Percentiles rank a stretch among this genome's conserved stretches.
Conservation (phyloP, 1,139 yeast species). For the Debaryomyces psychrophilus region DNA sequence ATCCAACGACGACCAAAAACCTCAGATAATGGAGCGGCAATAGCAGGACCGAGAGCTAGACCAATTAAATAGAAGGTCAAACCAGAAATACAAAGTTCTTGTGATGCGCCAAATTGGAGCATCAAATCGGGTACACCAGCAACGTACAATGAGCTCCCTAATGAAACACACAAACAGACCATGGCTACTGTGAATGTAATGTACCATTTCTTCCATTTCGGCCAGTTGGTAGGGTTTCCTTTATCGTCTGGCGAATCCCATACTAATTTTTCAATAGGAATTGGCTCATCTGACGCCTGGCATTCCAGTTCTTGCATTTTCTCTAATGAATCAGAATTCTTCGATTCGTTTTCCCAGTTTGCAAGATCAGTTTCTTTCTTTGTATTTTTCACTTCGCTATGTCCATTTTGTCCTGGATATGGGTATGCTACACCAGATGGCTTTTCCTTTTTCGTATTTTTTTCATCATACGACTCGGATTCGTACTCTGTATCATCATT, state of each 20-base stretch:
- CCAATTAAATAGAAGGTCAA: constrained; percentile 73
- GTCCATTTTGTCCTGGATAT: background rate
- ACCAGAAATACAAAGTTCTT: constrained; percentile 65
- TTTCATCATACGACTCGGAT: constrained; percentile 8
- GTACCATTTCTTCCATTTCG: constrained; percentile 61
- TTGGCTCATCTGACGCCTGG: constrained; percentile 11
- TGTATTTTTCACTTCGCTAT: background rate
- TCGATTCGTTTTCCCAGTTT: background rate
- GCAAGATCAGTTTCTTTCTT: no score
- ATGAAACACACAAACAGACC: constrained; percentile 66
- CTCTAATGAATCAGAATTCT: background rate
- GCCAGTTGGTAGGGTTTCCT: constrained; percentile 70
- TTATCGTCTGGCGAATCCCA: constrained; percentile 67
- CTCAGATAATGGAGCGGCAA: constrained; percentile 81
- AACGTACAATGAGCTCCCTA: constrained; percentile 72
- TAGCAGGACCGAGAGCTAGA: constrained; percentile 68
- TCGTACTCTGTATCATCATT: constrained; percentile 9
- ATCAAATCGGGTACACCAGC: constrained; percentile 42
- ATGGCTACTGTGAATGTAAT: constrained; percentile 64
- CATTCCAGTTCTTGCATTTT: background rate
- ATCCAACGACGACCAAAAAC: constrained; percentile 70
- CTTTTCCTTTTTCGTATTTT: constrained; percentile 17
- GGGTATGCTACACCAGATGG: background rate
- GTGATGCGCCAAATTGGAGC: constrained; percentile 49
- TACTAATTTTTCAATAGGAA: constrained; percentile 39